Conservation (phyloP, 148 eudicot species). For the Fagopyrum homotropicum region DNA sequence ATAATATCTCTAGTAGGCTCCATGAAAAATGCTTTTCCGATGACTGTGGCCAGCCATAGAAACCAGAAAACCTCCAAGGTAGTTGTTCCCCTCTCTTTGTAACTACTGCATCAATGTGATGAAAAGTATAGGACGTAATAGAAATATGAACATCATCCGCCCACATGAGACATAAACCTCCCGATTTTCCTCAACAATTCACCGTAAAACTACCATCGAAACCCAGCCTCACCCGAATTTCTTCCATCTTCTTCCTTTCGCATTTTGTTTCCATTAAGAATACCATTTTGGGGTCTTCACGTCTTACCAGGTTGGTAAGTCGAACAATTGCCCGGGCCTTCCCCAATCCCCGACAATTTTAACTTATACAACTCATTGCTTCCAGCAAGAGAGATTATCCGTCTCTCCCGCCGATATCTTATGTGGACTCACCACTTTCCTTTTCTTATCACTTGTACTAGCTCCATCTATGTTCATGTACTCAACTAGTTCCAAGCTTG, state of each 20-base stretch:
- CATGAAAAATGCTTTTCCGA: neutral
- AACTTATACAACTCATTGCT: neutral
- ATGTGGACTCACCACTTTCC: too few relatives aligned
- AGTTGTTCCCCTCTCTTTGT: neutral
- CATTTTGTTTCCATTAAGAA: neutral
- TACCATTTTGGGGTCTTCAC: neutral
- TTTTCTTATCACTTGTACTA: too few relatives aligned
- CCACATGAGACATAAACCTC: neutral
- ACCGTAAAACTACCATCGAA: neutral
- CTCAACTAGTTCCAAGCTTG: too few relatives aligned
- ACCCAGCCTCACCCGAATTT: neutral
- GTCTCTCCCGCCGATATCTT: neutral
- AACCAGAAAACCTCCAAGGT: neutral
- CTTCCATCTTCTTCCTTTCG: neutral
- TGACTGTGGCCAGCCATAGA: neutral
- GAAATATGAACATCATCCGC: neutral
- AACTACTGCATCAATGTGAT: too few relatives aligned
- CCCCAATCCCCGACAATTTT: too few relatives aligned
- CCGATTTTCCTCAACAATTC: neutral
- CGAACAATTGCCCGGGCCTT: too few relatives aligned
- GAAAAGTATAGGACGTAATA: too few relatives aligned
- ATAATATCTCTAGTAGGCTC: too few relatives aligned
- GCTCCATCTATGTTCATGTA: too few relatives aligned
- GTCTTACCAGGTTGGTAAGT: too few relatives aligned
- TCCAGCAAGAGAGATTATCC: neutral